phyloP scores from a whole-genome alignment of 208 protist species.

The Wallacemonas sp. region DNA sequence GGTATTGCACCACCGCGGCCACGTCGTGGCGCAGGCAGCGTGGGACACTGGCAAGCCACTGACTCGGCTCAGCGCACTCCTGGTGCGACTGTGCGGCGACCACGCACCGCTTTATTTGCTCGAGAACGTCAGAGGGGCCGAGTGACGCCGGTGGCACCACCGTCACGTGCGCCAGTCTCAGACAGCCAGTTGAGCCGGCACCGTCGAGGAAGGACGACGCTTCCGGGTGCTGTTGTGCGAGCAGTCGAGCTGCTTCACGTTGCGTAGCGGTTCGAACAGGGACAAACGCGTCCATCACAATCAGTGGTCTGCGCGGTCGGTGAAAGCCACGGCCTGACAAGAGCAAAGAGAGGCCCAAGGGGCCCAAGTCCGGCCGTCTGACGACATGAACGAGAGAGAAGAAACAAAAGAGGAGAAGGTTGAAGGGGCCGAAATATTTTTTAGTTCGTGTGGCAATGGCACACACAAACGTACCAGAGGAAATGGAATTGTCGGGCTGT shows the following conservation, averaged over 20 bases:
- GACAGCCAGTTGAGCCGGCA: background rate
- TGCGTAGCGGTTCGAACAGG: background rate
- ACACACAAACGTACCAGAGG: no score
- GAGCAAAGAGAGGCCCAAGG: no score
- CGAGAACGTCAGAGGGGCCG: background rate
- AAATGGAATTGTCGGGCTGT: no score
- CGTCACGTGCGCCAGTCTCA: constrained; percentile 5
- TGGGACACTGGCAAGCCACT: constrained; percentile 70
- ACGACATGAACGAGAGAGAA: no score
- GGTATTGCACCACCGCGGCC: constrained; percentile 56
- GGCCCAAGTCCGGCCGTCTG: no score
- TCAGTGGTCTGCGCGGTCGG: no score
- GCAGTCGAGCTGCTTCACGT: background rate
- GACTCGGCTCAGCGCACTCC: background rate
- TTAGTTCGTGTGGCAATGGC: no score
- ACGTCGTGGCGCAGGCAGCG: constrained; percentile 21
- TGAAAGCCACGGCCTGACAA: no score
- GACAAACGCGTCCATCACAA: background rate
- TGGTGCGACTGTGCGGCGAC: background rate
- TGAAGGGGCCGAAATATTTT: no score
- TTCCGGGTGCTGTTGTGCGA: background rate
- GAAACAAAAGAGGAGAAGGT: no score
- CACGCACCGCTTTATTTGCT: background rate
- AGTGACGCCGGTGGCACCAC: background rate
- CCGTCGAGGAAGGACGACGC: background rate